These are phyloP conservation scores for Rasamsonia emersonii DNA, from an alignment of 2,329 filamentous ascomycete genomes.

Conservation along the genomic window DNA sequence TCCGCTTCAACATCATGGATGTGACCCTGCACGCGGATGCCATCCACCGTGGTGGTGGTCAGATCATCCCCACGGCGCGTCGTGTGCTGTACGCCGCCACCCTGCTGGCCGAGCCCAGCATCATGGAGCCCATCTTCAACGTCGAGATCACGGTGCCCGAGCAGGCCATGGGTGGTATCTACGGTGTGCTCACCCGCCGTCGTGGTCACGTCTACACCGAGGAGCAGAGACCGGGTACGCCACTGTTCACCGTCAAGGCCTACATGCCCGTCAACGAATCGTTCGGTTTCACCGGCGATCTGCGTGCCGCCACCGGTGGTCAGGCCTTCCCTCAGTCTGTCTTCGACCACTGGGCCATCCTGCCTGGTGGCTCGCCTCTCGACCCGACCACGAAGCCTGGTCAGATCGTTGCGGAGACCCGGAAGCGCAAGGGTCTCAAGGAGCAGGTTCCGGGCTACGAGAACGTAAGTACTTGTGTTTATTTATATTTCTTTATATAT, in stretches of 20 bases:
- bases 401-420: slow-evolving; percentile 75
- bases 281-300: slow-evolving; percentile 97
- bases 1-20: slow-evolving; percentile 99
- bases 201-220: slow-evolving; percentile 99
- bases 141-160: slow-evolving; percentile 99
- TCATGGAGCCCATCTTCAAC: slow-evolving; percentile 96
- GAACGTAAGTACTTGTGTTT: slow-evolving; percentile 63
- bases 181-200: slow-evolving; percentile 93
- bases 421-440: slow-evolving; percentile 99
- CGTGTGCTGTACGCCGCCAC: slow-evolving; percentile 93
- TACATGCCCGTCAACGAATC: slow-evolving; percentile 96
- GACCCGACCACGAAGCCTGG: slow-evolving; percentile 76
- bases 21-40: slow-evolving; percentile 99
- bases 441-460: slow-evolving; percentile 82
- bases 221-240: slow-evolving; percentile 96
- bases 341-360: slow-evolving; percentile 97
- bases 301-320: slow-evolving; percentile 84
- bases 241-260: slow-evolving; percentile 98
- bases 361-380: slow-evolving; percentile 87
- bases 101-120: slow-evolving; percentile 81
- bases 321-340: slow-evolving; percentile 99
- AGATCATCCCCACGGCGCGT: slow-evolving; percentile 95
- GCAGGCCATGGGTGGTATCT: slow-evolving; percentile 98
- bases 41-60: slow-evolving; percentile 98
- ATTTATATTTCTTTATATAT: background rate